phyloP scores from a whole-genome alignment of 2,329 filamentous ascomycete genomes.

The Aspergillus fischeri region DNA sequence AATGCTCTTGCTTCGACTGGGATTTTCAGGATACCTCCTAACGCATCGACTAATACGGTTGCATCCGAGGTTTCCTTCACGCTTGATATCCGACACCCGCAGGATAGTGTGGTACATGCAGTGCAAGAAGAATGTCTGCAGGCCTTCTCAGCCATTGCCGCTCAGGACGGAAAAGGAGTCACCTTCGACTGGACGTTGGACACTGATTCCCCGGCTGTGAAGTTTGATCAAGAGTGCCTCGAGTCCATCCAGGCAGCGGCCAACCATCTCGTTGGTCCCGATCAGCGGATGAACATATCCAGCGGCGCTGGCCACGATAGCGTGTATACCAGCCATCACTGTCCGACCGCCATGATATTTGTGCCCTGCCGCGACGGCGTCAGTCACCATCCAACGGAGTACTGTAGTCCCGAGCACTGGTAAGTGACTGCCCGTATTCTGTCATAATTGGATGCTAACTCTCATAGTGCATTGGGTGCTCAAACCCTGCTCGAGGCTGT shows the following conservation, averaged over 20 bases:
- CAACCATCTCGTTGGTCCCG: constrained; percentile 48
- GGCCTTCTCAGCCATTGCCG: constrained; percentile 55
- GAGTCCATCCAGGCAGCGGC: constrained; percentile 56
- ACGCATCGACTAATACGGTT: constrained; percentile 64
- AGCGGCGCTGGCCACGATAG: constrained; percentile 59
- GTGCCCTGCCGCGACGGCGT: constrained; percentile 56
- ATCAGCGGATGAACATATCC: constrained; percentile 47
- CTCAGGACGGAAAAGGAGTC: constrained; percentile 48
- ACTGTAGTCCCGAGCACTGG: constrained; percentile 47
- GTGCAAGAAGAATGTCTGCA: constrained; percentile 52
- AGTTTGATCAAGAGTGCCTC: constrained; percentile 62
- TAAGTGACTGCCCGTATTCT: constrained; percentile 9
- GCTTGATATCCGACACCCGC: constrained; percentile 60
- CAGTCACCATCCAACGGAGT: constrained; percentile 57
- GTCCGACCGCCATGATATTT: constrained; percentile 61
- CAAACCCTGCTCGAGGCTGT: constrained; percentile 51
- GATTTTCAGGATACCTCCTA: constrained; percentile 57
- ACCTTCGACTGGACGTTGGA: constrained; percentile 55
- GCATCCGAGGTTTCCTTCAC: constrained; percentile 61
- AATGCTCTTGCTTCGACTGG: constrained; percentile 61
- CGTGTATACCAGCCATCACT: constrained; percentile 52
- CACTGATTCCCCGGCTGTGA: constrained; percentile 52
- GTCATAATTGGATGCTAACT: neutral
- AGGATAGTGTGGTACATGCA: constrained; percentile 51
- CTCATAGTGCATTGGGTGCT: constrained; percentile 23